Conservation (phyloP, 345 rosid species). For the Camelina neglecta region DNA sequence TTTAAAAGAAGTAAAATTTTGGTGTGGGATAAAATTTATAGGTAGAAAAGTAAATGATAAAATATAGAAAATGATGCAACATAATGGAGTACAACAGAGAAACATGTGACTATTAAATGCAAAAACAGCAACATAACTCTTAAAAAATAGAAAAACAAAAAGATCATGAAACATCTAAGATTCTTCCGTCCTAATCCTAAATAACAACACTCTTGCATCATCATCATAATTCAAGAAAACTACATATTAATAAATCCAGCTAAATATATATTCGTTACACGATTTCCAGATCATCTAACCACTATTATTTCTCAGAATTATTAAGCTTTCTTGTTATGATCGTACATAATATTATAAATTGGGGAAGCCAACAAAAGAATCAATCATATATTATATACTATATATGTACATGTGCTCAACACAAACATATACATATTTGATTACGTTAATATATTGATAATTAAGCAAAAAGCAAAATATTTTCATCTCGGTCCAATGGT, state of each 20-base stretch:
- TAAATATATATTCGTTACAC: constrained; percentile 28
- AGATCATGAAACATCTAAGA: constrained; percentile 25
- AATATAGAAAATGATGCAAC: constrained; percentile 12
- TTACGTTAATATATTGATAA: not conserved
- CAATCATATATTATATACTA: constrained; percentile 1
- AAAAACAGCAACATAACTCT: constrained; percentile 31
- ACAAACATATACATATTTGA: not conserved
- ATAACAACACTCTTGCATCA: constrained; percentile 26
- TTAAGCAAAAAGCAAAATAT: no score
- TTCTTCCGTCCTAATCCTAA: constrained; percentile 30
- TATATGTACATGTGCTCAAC: constrained; percentile 14
- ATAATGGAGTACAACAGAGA: constrained; percentile 36
- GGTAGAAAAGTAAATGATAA: constrained; percentile 1
- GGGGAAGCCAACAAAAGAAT: constrained; percentile 14
- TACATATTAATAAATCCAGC: constrained; percentile 4
- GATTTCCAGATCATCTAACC: constrained; percentile 36
- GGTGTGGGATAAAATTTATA: not conserved
- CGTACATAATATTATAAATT: constrained; percentile 11
- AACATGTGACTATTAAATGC: constrained; percentile 48
- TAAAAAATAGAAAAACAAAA: not conserved
- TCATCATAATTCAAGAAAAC: constrained; percentile 20
- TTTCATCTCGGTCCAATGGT: no score
- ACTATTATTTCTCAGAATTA: constrained; percentile 22
- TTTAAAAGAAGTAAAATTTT: not conserved
- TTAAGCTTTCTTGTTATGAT: not conserved